Percentiles rank a stretch among this genome's conserved stretches.
Conservation (phyloP, 2,329 filamentous ascomycete species). For the Exutisphaerella laricina region DNA sequence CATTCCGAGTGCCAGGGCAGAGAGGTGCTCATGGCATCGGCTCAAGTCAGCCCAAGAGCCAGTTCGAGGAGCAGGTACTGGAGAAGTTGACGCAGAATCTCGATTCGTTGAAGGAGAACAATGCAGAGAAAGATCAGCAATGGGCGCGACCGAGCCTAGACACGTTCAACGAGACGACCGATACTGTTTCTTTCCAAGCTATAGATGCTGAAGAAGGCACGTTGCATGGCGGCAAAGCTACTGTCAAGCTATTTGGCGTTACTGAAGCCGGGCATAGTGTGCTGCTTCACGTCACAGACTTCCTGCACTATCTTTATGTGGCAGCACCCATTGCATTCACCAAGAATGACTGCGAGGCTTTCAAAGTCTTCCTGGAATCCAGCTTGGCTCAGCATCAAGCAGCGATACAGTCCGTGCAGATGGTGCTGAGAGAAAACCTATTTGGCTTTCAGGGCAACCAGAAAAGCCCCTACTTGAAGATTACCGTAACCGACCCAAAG, state of each 20-base stretch:
- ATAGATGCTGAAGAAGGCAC: slow-evolving; percentile 93
- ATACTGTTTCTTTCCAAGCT: slow-evolving; percentile 83
- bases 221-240: slow-evolving; percentile 66
- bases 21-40: slow-evolving; percentile 47
- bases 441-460: slow-evolving; percentile 92
- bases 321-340: slow-evolving; percentile 79
- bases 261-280: slow-evolving; percentile 84
- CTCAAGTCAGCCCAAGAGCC: slow-evolving; percentile 78
- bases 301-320: slow-evolving; percentile 93
- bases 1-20: slow-evolving; percentile 54
- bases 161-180: slow-evolving; percentile 57
- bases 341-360: slow-evolving; percentile 69
- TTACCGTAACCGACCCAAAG: slow-evolving; percentile 86
- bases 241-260: slow-evolving; percentile 90
- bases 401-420: slow-evolving; percentile 71
- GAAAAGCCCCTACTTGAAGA: slow-evolving; percentile 86
- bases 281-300: slow-evolving; percentile 89
- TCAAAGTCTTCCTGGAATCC: slow-evolving; percentile 73
- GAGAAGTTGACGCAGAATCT: slow-evolving; percentile 97
- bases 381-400: slow-evolving; percentile 68
- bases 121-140: slow-evolving; percentile 86
- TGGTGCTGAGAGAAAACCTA: slow-evolving; percentile 83
- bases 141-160: slow-evolving; percentile 67
- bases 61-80: slow-evolving; percentile 88
- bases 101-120: slow-evolving; percentile 74